phyloP scores from a whole-genome alignment of 106 monocot genomes.

The Iris macrosiphon region DNA sequence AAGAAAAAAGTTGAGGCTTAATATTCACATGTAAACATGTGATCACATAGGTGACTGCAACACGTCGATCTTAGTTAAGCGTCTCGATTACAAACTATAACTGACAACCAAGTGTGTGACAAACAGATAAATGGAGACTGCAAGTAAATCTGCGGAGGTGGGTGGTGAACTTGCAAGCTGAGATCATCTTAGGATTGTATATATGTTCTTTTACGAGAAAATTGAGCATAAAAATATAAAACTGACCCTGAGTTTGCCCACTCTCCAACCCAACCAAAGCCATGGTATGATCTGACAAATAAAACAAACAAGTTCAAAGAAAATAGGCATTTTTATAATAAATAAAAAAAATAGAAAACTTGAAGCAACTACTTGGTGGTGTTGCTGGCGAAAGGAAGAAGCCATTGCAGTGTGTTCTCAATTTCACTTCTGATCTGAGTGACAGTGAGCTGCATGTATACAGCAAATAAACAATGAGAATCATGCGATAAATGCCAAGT shows the following conservation, averaged over 20 bases:
- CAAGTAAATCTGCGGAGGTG: too few relatives aligned
- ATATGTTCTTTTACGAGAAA: too few relatives aligned
- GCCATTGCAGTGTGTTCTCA: constrained; percentile 13
- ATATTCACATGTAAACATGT: too few relatives aligned
- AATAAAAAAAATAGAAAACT: neutral
- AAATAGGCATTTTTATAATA: too few relatives aligned
- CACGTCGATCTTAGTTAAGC: too few relatives aligned
- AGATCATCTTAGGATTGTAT: too few relatives aligned
- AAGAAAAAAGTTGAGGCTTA: neutral
- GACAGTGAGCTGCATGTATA: neutral
- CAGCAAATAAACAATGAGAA: neutral
- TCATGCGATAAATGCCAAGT: neutral
- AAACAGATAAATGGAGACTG: neutral
- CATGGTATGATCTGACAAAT: constrained; percentile 53
- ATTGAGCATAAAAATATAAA: too few relatives aligned
- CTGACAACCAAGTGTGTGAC: too few relatives aligned
- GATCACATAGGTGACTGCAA: too few relatives aligned
- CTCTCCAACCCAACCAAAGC: constrained; percentile 89
- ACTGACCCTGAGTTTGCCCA: constrained; percentile 75
- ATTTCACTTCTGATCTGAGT: constrained; percentile 12
- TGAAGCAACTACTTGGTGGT: constrained; percentile 1
- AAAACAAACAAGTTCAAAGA: neutral
- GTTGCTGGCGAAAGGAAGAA: constrained; percentile 7
- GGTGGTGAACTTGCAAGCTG: too few relatives aligned
- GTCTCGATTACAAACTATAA: too few relatives aligned